Evolutionary conservation across 805 yeast species (phyloP), one percentile per base, ranked within the genome.

Genomic region (Starmerella ratchasimensis): DNA sequence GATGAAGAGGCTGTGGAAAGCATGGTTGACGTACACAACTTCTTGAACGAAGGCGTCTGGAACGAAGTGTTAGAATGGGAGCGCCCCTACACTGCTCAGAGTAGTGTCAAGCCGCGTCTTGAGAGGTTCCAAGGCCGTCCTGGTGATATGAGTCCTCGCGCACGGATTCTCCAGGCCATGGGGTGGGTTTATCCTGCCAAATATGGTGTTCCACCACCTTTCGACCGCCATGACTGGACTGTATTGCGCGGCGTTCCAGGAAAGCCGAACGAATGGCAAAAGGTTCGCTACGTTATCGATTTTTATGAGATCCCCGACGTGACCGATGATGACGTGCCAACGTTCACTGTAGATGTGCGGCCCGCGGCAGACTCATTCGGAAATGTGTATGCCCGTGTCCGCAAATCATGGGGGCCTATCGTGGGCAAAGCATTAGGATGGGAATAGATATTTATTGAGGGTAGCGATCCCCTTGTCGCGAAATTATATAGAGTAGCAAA

Each of bases 211-310:
- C 78, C 78, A 45, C 82, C 93, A 3, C 99, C 99, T 5, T 90
- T 90, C 53, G 99, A 90, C 59, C 74, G 99, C 57, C 99, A 90
- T 53, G 99, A 90, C 61, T 90, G 99, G 99, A 80, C 93, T 3
- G 94, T 90, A 4, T 65, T 88, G 48, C 69, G 98, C 52, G 43
- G 42, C 13, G 42, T 58, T 1, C 47, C 55, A n/a, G 53, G 57
- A 2, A 27, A 36, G 33, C 13, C 22, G 3, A 44, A 22, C 36
- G 59, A 56, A 22, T 80, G 86, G 80, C 63, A 67, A 36, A 63
- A 75, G 49, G 84, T 90, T 16, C 69, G 98, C 45, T 90, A 90
- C 51, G 93, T 90, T 22, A 84, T 90, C 51, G 99, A 90, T 57
- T 90, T 88, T 58, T 90, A 90, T 56, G 74, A 83, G n/a, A 95